Evolutionary conservation across 345 rosid genomes (phyloP).

Genomic region (Rubroshorea leprosula): DNA sequence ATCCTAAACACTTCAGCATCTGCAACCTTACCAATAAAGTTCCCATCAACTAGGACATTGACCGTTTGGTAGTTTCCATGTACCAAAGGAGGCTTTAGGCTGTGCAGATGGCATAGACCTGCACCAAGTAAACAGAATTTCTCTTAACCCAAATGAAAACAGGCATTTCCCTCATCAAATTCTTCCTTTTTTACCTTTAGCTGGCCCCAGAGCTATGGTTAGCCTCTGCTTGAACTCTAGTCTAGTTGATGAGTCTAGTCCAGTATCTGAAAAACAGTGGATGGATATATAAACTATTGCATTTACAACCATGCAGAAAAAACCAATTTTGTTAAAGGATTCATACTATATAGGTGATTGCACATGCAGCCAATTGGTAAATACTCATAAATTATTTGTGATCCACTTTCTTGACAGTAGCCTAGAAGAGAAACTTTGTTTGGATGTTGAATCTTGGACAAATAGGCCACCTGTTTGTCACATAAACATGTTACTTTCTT

Average conservation of each 20-base stretch:
- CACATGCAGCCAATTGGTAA: too few relatives aligned
- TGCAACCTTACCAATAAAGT: conserved; percentile 53
- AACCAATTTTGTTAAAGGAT: neutral
- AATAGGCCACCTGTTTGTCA: conserved; percentile 31
- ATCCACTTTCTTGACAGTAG: conserved; percentile 47
- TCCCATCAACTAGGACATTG: conserved; percentile 57
- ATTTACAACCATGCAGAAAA: neutral
- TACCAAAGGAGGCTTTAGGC: conserved; percentile 46
- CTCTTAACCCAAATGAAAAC: too few relatives aligned
- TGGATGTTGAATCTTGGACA: conserved; percentile 49
- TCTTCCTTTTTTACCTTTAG: conserved; percentile 41
- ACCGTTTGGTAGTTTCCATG: conserved; percentile 60
- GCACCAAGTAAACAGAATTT: conserved; percentile 24
- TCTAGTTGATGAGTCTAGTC: conserved; percentile 28
- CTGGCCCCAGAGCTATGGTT: conserved; percentile 56
- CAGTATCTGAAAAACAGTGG: conserved; percentile 23
- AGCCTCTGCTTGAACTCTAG: too few relatives aligned
- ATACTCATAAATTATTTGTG: too few relatives aligned
- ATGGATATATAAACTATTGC: conserved; percentile 2
- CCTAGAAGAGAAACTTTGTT: conserved; percentile 52
- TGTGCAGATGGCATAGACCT: conserved; percentile 54
- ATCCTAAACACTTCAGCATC: too few relatives aligned
- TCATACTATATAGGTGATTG: too few relatives aligned
- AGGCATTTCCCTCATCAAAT: neutral
- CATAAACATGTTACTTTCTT: conserved; percentile 11